phyloP scores from a whole-genome alignment of 306 rosid genomes.

The Pyrus betulifolia region DNA sequence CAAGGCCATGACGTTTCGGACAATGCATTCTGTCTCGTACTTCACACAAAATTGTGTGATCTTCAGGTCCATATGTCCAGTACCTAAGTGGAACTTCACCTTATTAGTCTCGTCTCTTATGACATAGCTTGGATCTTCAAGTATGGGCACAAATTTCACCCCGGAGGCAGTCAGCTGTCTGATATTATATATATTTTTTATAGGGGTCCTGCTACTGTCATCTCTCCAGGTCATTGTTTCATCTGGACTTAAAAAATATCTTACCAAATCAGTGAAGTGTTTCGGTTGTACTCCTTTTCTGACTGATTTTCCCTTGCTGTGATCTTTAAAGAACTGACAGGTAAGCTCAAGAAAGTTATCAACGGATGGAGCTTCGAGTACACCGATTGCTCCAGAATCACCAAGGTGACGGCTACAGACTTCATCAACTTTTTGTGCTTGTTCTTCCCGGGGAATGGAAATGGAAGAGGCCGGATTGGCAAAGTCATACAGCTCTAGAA shows the following conservation, averaged over 20 bases:
- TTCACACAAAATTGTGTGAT: neutral
- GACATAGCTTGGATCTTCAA: neutral
- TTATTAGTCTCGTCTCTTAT: neutral
- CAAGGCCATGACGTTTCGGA: constrained; percentile 45
- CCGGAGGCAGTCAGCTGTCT: neutral
- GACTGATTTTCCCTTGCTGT: neutral
- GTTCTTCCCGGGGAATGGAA: neutral
- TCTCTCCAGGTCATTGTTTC: neutral
- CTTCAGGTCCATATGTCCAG: neutral
- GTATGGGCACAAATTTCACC: neutral
- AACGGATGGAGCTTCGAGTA: too few species aligned
- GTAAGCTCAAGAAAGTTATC: neutral
- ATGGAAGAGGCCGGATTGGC: neutral
- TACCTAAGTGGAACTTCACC: neutral
- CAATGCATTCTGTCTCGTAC: constrained; percentile 1
- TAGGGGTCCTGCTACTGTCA: neutral
- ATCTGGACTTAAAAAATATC: constrained; percentile 25
- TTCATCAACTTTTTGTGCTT: neutral
- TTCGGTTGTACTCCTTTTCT: neutral
- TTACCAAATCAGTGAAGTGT: constrained; percentile 46
- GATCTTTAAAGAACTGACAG: neutral
- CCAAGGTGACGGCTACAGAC: too few species aligned
- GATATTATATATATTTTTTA: neutral
- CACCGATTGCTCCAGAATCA: too few species aligned
- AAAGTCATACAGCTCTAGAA: constrained; percentile 14